Percentiles rank a stretch among this genome's conserved stretches.
Conservation (phyloP, 2,329 filamentous ascomycete genomes). For the Byssochlamys sp. region DNA sequence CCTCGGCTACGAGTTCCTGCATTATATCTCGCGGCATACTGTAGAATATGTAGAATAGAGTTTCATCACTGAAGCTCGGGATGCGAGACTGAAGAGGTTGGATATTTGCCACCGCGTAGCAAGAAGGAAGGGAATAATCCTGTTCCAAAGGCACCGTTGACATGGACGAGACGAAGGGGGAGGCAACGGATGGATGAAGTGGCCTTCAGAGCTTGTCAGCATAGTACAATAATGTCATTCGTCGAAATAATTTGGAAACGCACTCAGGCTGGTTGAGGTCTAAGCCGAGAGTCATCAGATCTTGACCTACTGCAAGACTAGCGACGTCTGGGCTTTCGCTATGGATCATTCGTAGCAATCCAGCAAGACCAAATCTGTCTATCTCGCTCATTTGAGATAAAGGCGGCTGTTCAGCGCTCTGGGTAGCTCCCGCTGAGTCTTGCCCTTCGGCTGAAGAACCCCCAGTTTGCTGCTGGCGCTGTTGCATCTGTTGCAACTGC, state of each 20-base stretch:
- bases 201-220: conserved; percentile 38
- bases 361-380: conserved; percentile 52
- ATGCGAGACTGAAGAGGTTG: conserved; percentile 52
- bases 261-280: conserved; percentile 55
- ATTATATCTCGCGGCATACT: conserved; percentile 56
- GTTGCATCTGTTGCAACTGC: conserved; percentile 20
- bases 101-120: conserved; percentile 58
- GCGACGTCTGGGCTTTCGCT: conserved; percentile 44
- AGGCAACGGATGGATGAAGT: conserved; percentile 54
- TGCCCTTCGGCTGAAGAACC: conserved; percentile 21
- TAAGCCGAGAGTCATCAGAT: conserved; percentile 54
- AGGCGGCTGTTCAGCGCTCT: conserved; percentile 30
- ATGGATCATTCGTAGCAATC: conserved; percentile 49
- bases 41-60: conserved; percentile 62
- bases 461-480: conserved; percentile 24
- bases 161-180: conserved; percentile 50
- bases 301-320: conserved; percentile 53
- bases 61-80: conserved; percentile 52
- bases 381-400: conserved; percentile 50
- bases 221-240: neutral
- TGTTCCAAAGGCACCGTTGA: conserved; percentile 52
- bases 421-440: conserved; percentile 22
- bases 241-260: conserved; percentile 16
- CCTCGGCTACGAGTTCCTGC: conserved; percentile 56
- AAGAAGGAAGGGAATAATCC: conserved; percentile 53